Base-by-base conservation (phyloP, 768 basidiomycete genomes). In the Phanerodontia chrysosporium region DNA sequence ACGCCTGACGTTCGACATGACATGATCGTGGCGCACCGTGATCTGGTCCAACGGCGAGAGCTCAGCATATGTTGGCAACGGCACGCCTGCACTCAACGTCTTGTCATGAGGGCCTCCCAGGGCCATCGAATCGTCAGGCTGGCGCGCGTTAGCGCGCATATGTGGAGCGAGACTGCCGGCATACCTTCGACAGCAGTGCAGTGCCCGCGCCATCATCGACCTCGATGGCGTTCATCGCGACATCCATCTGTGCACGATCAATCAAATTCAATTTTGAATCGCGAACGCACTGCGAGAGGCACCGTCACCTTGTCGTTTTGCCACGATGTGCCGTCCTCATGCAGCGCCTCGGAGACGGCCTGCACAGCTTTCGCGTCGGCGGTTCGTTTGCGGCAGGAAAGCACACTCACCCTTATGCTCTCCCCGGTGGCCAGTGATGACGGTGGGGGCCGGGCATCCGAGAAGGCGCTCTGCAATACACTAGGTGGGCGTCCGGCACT, bases 21-120 rank as follows among this genome's bases (percentile, higher is more conserved):
- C 27, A 8, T 56, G 58, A 14, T 30, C 28, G 16, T 4, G 32
- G 24, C 80, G 65, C 60, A 81, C 84, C 52, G 82, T 82, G 16
- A 82, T 68, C 65, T 84, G 85, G 62, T 81, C 80, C 8, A 83
- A 51, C 1, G 66, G 69, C 0, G 76, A 68, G 2, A 85, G 69
- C 24, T 64, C 64, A 58, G 81, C 79, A 59, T 80, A 83, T 2
- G 60, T 61, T 27, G 60, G 60, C 28, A 62, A 36, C 25, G 44
- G 24, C n/a, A n/a, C n/a, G n/a, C 48, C 52, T 7, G 45, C 51
- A 21, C 32, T 9, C 45, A 25, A 24, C 14, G 45, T 27, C 9
- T n/a, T 9, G 24, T 48, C 46, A 7, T 14, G 8, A 3, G 28
- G 49, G 28, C 10, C 29, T 16, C 22, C 21, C 36, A 3, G 35